Conservation (phyloP, 1,139 yeast genomes). For the Yamadazyma epiphylla region DNA sequence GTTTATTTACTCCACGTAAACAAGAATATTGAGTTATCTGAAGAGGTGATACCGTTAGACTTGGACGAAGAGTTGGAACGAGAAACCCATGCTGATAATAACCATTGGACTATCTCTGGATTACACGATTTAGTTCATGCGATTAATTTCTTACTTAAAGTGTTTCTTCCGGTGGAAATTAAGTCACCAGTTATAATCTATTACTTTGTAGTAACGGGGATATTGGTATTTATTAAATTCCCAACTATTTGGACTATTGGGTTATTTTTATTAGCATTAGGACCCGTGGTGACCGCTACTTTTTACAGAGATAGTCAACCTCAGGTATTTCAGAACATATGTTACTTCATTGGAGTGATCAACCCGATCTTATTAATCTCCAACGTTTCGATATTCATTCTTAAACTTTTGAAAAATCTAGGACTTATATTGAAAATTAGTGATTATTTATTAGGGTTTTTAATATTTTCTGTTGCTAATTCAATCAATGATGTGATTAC, state of each 20-base stretch:
- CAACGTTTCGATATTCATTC: constrained; percentile 22
- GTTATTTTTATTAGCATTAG: too few relatives aligned
- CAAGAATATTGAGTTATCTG: constrained; percentile 10
- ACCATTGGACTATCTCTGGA: not conserved
- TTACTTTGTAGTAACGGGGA: not conserved
- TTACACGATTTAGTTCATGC: not conserved
- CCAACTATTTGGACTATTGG: not conserved
- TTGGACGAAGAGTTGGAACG: constrained; percentile 6
- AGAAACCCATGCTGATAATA: not conserved
- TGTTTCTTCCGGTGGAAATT: not conserved
- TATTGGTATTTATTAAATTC: constrained; percentile 1
- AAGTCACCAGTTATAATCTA: not conserved
- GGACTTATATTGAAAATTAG: constrained; percentile 35
- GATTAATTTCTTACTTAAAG: not conserved
- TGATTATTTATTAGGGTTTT: constrained; percentile 38
- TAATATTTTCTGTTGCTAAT: constrained; percentile 38
- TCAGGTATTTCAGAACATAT: not conserved
- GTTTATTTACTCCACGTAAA: constrained; percentile 10
- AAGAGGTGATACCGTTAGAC: constrained; percentile 1
- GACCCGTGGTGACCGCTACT: too few relatives aligned
- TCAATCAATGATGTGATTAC: constrained; percentile 41
- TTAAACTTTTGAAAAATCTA: constrained; percentile 32
- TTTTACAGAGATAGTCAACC: not conserved
- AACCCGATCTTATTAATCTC: constrained; percentile 28
- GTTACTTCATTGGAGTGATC: constrained; percentile 19